A percentile compares a stretch with the other conserved stretches of the same genome.
Conservation (phyloP, 345 rosid species). For the Diplotaxis tenuifolia region DNA sequence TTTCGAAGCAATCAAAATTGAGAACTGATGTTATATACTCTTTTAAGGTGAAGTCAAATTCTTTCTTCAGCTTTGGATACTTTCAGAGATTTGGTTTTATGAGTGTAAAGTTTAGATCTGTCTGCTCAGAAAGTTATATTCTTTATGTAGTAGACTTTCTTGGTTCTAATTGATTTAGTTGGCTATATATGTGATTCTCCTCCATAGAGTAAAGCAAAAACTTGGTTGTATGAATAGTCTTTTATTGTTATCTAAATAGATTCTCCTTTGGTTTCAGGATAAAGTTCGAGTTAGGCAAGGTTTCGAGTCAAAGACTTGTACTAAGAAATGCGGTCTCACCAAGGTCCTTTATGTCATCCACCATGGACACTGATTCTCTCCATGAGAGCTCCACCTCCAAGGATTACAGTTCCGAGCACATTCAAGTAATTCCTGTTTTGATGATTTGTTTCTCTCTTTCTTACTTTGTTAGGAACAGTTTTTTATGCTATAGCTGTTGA, state of each 20-base stretch:
- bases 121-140: not conserved
- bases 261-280: constrained; percentile 42
- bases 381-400: constrained; percentile 54
- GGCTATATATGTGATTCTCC: not conserved
- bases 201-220: not conserved
- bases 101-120: not conserved
- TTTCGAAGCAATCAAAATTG: not conserved
- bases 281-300: constrained; percentile 42
- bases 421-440: constrained; percentile 53
- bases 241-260: not conserved
- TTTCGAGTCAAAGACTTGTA: constrained; percentile 36
- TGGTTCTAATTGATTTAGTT: not conserved
- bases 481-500: not conserved
- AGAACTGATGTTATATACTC: constrained; percentile 1
- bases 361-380: constrained; percentile 49
- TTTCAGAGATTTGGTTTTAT: not conserved
- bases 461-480: not conserved
- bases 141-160: not conserved
- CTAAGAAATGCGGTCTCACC: constrained; percentile 43
- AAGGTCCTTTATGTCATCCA: constrained; percentile 72
- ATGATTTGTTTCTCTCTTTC: not conserved
- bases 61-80: constrained; percentile 4
- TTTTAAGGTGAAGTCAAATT: constrained; percentile 2
- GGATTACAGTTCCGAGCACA: constrained; percentile 82
- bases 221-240: not conserved